A percentile compares a stretch with the other conserved stretches of the same genome.
These are phyloP conservation scores for Teratosphaeria zuluensis DNA, from an alignment of 2,329 filamentous ascomycete species.

Conservation along the genomic window DNA sequence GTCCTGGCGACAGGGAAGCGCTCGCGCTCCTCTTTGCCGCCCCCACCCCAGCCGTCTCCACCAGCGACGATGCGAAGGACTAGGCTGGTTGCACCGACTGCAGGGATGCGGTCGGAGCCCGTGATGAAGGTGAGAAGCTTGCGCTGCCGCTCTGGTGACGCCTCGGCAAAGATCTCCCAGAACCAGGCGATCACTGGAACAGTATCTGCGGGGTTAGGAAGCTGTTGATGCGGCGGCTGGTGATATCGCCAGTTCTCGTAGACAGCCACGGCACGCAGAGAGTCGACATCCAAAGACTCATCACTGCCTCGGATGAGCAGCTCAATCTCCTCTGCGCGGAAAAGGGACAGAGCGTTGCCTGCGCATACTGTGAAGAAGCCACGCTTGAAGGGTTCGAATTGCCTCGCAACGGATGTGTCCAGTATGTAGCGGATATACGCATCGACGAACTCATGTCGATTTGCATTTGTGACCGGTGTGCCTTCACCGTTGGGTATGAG, in stretches of 20 bases:
- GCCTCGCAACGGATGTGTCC: slow-evolving; percentile 64
- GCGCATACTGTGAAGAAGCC: slow-evolving; percentile 90
- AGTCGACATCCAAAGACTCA: slow-evolving; percentile 67
- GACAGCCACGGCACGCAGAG: slow-evolving; percentile 63
- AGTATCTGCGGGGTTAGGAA: slow-evolving; percentile 38
- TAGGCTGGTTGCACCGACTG: slow-evolving; percentile 72
- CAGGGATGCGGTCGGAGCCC: slow-evolving; percentile 80
- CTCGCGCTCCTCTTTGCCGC: slow-evolving; percentile 48
- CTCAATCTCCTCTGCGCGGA: slow-evolving; percentile 86
- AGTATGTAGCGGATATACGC: slow-evolving; percentile 73
- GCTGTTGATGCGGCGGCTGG: slow-evolving; percentile 15
- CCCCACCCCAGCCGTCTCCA: slow-evolving; percentile 37
- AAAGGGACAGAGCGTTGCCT: slow-evolving; percentile 77
- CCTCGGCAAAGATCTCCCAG: slow-evolving; percentile 68
- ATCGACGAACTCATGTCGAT: slow-evolving; percentile 78
- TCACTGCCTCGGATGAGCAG: slow-evolving; percentile 77
- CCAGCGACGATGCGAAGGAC: slow-evolving; percentile 67
- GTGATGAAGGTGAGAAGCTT: slow-evolving; percentile 80
- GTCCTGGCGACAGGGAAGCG: slow-evolving; percentile 80
- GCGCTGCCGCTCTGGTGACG: slow-evolving; percentile 59
- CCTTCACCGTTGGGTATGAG: slow-evolving; percentile 66
- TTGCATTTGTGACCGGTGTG: slow-evolving; percentile 70
- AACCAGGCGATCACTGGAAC: slow-evolving; percentile 75
- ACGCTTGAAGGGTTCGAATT: slow-evolving; percentile 89
- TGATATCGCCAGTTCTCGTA: slow-evolving; percentile 68